Conservation (phyloP, 1,284 basidiomycete genomes). For the Ustilago sp. region DNA sequence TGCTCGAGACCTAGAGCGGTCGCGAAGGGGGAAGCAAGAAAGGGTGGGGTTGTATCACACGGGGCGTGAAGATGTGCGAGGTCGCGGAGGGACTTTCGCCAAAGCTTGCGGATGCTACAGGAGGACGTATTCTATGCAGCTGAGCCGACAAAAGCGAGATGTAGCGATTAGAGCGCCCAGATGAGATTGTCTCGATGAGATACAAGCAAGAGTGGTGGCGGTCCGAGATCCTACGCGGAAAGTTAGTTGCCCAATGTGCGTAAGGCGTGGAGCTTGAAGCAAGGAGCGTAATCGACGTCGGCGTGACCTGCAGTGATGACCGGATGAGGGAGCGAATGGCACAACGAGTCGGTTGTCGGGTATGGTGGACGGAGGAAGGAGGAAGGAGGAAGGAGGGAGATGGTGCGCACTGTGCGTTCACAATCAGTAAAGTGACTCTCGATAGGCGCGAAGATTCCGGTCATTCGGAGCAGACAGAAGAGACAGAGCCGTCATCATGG, state of each 20-base stretch:
- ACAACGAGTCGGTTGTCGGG: not conserved
- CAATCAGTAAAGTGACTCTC: not conserved
- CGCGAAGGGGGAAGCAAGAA: not conserved
- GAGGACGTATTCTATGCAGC: not conserved
- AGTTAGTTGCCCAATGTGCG: not conserved
- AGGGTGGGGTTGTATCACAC: too few relatives aligned
- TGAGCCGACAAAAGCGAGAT: not conserved
- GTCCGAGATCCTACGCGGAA: not conserved
- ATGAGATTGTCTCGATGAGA: not conserved
- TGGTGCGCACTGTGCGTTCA: not conserved
- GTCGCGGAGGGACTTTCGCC: too few relatives aligned
- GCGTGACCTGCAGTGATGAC: not conserved
- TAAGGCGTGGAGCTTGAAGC: not conserved
- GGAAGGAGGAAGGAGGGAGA: constrained; percentile 2
- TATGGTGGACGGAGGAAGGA: constrained; percentile 5
- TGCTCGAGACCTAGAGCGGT: constrained; percentile 7
- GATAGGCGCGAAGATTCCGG: constrained; percentile 14
- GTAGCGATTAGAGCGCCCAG: not conserved
- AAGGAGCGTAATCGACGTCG: not conserved
- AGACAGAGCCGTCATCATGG: not conserved
- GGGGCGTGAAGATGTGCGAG: too few relatives aligned
- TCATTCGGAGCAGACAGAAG: not conserved
- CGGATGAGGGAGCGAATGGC: not conserved
- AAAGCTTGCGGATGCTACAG: not conserved
- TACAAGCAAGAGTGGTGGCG: not conserved